Base-by-base conservation (phyloP, 2,329 filamentous ascomycete genomes). In the Colletotrichum chrysophilum region DNA sequence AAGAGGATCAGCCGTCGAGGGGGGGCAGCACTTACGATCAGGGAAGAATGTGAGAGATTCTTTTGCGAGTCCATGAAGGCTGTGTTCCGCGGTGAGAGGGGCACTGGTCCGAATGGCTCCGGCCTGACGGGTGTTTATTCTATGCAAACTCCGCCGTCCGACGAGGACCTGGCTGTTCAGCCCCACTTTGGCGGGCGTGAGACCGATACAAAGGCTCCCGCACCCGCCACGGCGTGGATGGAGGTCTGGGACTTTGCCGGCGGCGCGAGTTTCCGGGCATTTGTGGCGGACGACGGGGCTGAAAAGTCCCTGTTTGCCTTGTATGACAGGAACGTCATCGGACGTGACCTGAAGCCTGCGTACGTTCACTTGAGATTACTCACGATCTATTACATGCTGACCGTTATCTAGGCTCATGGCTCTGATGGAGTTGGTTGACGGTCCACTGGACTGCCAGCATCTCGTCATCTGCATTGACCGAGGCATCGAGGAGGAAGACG, bases 1-100 rank as follows among this genome's bases (percentile, higher is more conserved):
- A 79, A 77, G 74, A 80, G 79, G 81, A 80, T 85, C 84, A 86
- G 87, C 84, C 89, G 91, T 84, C 91, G 90, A 94, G 94, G 94
- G 94, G 96, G 96, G 95, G 96, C 96, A 93, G 93, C 95, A 94
- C 93, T 95, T 88, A 93, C 93, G 89, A 98, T 98, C 91, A 96
- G 94, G 95, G 96, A 94, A 96, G 96, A 98, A 95, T 98, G 96
- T 98, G 96, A 98, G 96, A 98, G 96, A 91, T 96, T 98, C 94
- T 98, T 98, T 92, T 98, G 96, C 89, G 95, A 96, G 94, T 94
- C 93, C 91, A 95, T 98, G 93, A 94, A 92, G 89, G 89, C 93
- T 89, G 94, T 95, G 90, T 98, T 98, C 93, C 94, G 94, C 91
- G 96, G 95, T 98, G 96, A 97, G 95, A 93, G 94, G 94, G 93